Evolutionary conservation across 495 filamentous ascomycete species (phyloP), one percentile per base, ranked within the genome.

Genomic region (Lichenothelia convexa): DNA sequence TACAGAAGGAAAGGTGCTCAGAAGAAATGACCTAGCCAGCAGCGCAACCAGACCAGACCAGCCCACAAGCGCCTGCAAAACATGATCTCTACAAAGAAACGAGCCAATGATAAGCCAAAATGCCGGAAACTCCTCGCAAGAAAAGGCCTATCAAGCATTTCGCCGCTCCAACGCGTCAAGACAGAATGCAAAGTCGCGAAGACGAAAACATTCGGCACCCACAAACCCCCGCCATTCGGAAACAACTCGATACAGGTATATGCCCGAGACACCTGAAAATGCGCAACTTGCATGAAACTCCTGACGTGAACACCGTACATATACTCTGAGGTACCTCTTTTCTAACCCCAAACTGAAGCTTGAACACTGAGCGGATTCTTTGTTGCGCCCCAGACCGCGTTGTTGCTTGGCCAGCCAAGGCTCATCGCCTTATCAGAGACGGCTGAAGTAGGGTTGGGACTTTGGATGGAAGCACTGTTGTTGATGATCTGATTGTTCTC

Each of bases 381-480:
- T n/a, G 39, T 32, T 9, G 36, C 24, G 16, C 55, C 55, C 57
- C 57, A 60, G 18, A 47, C 45, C 11, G 47, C 51, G 32, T 44
- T 47, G 39, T 57, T 57, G 47, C 53, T 52, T 8, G 54, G 48
- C 48, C 53, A 51, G 17, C 40, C 48, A 3, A 54, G 44, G 6
- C 47, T 48, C 17, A 48, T 44, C 29, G 41, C 47, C 38, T 57
- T 57, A 23, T 58, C 51, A 5, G 44, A 40, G 15, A 41, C 45
- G n/a, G 32, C 42, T 21, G 50, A 43, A 9, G 42, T 41, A n/a
- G 68, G 68, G 51, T 72, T 78, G 21, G 74, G 70, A 5, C 71
- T 63, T 5, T 75, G 62, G 9, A 75, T 76, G 7, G 64, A 60
- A 19, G 71, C 66, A 36, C 71, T 65, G 43, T 80, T 75, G 32